Evolutionary conservation across 768 basidiomycete genomes (phyloP), one percentile per base, ranked within the genome.

Genomic region (Butyriboletus loyo): DNA sequence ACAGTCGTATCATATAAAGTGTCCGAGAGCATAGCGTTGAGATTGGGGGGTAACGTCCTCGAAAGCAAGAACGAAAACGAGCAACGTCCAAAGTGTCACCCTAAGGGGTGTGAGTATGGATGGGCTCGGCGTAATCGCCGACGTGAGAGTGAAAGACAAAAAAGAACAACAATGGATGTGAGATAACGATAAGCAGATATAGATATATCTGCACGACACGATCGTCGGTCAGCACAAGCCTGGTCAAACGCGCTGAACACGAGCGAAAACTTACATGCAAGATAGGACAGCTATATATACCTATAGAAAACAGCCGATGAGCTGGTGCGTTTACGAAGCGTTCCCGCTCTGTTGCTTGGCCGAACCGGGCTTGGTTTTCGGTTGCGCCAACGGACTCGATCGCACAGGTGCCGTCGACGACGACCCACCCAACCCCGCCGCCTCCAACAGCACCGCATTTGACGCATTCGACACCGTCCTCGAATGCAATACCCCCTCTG

Each of bases 301-400:
- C 15, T 22, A 22, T 45, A 32, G 30, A 30, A 34, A 32, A 9
- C 5, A 11, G 22, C 17, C 17, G 6, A 22, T 7, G 5, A 32
- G n/a, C 24, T 19, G 31, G 6, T 21, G 25, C 2, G 15, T 27
- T 34, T 35, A 55, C 30, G 40, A 55, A 14, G 11, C 31, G n/a
- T 28, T 37, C n/a, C 28, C 15, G 13, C 11, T 5, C 7, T 11
- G 19, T 32, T 52, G 48, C 4, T n/a, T 42, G 25, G 14, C 43
- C 2, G 55, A 56, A 36, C 27, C 15, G 6, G 43, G 36, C 3
- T 10, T 41, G 2, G 45, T 53, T 30, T n/a, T 50, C 4, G 30
- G 24, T 1, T 60, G 55, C 11, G 58, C 50, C 48, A 66, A 51
- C 14, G 65, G 65, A 40, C 67, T 69, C 30, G 65, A 38, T 14